Percentiles rank a stretch among this genome's conserved stretches.
phyloP scores from a whole-genome alignment of 2,329 filamentous ascomycete species.

The Alternaria solani region DNA sequence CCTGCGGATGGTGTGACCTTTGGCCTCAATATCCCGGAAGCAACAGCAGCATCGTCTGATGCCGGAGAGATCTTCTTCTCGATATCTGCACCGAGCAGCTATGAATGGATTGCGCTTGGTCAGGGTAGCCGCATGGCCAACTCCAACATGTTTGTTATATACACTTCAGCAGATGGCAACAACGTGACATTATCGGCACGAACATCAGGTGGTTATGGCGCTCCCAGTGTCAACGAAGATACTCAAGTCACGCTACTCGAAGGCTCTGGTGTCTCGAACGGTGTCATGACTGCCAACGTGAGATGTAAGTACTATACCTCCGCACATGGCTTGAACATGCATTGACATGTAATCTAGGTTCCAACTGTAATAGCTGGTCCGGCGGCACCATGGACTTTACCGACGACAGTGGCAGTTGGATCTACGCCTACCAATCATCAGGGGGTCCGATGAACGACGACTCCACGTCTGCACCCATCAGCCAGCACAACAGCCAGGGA shows the following conservation, averaged over 20 bases:
- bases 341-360: conserved; percentile 46
- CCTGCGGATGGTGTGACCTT: conserved; percentile 53
- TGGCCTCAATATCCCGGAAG: conserved; percentile 63
- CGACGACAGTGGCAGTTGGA: conserved; percentile 56
- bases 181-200: conserved; percentile 68
- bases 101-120: conserved; percentile 65
- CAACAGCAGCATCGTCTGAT: conserved; percentile 57
- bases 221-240: conserved; percentile 54
- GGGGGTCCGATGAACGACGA: conserved; percentile 60
- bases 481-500: conserved; percentile 54
- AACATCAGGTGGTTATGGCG: conserved; percentile 53
- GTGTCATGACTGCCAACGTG: conserved; percentile 65
- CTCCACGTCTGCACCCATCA: conserved; percentile 54
- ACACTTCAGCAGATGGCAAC: conserved; percentile 59
- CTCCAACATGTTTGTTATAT: conserved; percentile 67
- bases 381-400: conserved; percentile 62
- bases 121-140: conserved; percentile 63
- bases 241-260: conserved; percentile 60
- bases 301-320: conserved; percentile 52
- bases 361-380: conserved; percentile 62
- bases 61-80: conserved; percentile 67
- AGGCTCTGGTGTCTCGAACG: conserved; percentile 62
- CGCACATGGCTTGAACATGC: not conserved
- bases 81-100: conserved; percentile 61
- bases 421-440: conserved; percentile 56